Evolutionary conservation across 129 eudicot species (phyloP), one percentile per base, ranked within the genome.

Genomic region (Pittosporum tobira): DNA sequence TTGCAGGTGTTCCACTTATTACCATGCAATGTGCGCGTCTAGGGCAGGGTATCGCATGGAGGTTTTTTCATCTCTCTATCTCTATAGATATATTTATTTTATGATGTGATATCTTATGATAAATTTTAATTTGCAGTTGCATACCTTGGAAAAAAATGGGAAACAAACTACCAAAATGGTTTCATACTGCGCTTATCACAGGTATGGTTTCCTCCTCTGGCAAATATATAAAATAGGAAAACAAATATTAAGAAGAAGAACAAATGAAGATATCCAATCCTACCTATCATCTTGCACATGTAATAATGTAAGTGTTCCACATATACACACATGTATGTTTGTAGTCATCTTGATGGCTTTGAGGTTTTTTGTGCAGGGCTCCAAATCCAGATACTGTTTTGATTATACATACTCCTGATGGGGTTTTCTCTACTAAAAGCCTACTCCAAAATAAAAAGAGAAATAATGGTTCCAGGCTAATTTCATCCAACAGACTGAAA

Each of bases 1-100:
- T 60, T 75, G 78, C 82, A 91, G 83, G 73, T 91, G 99, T 53
- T 86, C 99, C 36, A 91, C 99, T 40, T 81, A 87, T 81, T 91
- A 91, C 65, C 99, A 91, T 74, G 99, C 99, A 11, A 91, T 78
- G 75, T 91, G 99, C 59, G 99, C 99, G 45, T 78, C 99, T 62
- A 81, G 99, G 67, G 99, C 99, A 49, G 99, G 99, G 28, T 86
- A 86, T 49, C 96, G 94, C 55, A 91, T 91, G 99, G 99, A 91
- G 99, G 96, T 88, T n/a, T n/a, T n/a, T n/a, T n/a, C n/a, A n/a
- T n/a, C n/a, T n/a, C n/a, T n/a, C n/a, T n/a, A n/a, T n/a, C n/a
- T n/a, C n/a, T n/a, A n/a, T n/a, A n/a, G n/a, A n/a, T n/a, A n/a
- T n/a, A 24, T 34, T 34, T 6, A 9, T 6, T 34, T 34, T 34